A percentile compares a stretch with the other conserved stretches of the same genome.
Evolutionary conservation across 2,329 filamentous ascomycete genomes (phyloP).

Genomic region (Neonectria faginata): DNA sequence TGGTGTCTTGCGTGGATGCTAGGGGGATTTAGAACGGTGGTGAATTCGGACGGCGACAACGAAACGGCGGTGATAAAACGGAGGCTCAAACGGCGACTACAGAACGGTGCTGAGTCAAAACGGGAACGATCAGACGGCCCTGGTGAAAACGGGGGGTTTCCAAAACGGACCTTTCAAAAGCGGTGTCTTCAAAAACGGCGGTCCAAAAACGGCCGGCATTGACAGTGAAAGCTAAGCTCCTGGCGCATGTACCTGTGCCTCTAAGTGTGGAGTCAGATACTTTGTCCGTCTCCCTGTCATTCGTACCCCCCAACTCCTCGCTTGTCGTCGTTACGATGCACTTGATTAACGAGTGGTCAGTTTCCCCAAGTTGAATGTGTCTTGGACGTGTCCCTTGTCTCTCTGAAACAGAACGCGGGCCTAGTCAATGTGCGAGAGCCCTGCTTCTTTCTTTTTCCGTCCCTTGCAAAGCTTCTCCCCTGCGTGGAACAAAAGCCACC

Average conservation of each 20-base stretch:
- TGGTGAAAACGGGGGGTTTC: not conserved
- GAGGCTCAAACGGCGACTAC: not conserved
- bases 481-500: not conserved
- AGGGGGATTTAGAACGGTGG: no score
- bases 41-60: not conserved
- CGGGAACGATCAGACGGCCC: not conserved
- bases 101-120: not conserved
- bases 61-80: not conserved
- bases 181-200: not conserved
- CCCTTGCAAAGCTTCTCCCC: constrained; percentile 2
- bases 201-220: not conserved
- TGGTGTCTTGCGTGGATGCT: no score
- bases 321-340: not conserved
- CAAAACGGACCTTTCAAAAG: not conserved
- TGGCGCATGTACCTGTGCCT: not conserved
- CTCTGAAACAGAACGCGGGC: constrained; percentile 27
- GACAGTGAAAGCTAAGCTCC: not conserved
- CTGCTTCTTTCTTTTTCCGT: not conserved
- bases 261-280: not conserved
- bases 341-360: constrained; percentile 8
- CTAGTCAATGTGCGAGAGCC: constrained; percentile 18
- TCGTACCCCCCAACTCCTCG: not conserved
- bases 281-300: not conserved
- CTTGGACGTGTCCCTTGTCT: constrained; percentile 21
- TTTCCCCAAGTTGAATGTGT: constrained; percentile 3